Evolutionary conservation across 805 yeast species (phyloP).

Genomic region (Ogataea philodendri): DNA sequence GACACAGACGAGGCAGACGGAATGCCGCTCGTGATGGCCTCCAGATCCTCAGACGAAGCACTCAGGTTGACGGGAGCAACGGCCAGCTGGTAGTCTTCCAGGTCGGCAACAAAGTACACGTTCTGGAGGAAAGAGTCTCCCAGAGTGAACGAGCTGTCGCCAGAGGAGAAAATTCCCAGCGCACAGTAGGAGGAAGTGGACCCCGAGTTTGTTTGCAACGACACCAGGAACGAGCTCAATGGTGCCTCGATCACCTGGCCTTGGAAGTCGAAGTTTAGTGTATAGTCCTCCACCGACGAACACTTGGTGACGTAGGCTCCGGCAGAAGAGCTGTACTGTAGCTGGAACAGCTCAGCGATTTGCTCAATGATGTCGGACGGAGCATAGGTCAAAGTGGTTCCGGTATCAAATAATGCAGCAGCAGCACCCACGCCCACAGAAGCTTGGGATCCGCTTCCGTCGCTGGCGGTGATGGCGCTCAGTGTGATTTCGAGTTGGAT

Average conservation of each 20-base stretch:
- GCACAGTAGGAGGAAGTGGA: conserved; percentile 39
- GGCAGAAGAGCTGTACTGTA: conserved; percentile 38
- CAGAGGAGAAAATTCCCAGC: conserved; percentile 39
- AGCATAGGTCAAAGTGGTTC: conserved; percentile 50
- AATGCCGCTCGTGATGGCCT: conserved; percentile 42
- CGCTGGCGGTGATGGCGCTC: conserved; percentile 35
- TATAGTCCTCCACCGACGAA: conserved; percentile 24
- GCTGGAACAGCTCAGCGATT: conserved; percentile 36
- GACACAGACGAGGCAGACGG: conserved; percentile 54
- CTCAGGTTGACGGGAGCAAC: conserved; percentile 45
- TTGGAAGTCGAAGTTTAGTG: conserved; percentile 51
- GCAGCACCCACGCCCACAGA: conserved; percentile 29
- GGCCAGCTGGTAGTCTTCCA: conserved; percentile 43
- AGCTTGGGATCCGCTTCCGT: conserved; percentile 19
- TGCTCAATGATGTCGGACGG: conserved; percentile 36
- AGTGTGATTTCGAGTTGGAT: conserved; percentile 51
- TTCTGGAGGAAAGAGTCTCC: conserved; percentile 55
- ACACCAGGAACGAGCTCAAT: conserved; percentile 29
- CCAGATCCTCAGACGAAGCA: conserved; percentile 40
- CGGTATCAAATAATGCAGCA: conserved; percentile 54
- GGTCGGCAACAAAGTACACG: conserved; percentile 55
- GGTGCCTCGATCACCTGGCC: conserved; percentile 58
- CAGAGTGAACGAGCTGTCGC: conserved; percentile 38
- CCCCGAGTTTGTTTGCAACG: conserved; percentile 19
- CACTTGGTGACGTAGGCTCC: conserved; percentile 53